Percentiles rank a stretch among this genome's conserved stretches.
These are phyloP conservation scores for Aureoboletus auriporus DNA, from an alignment of 768 basidiomycete species.

Conservation along the genomic window DNA sequence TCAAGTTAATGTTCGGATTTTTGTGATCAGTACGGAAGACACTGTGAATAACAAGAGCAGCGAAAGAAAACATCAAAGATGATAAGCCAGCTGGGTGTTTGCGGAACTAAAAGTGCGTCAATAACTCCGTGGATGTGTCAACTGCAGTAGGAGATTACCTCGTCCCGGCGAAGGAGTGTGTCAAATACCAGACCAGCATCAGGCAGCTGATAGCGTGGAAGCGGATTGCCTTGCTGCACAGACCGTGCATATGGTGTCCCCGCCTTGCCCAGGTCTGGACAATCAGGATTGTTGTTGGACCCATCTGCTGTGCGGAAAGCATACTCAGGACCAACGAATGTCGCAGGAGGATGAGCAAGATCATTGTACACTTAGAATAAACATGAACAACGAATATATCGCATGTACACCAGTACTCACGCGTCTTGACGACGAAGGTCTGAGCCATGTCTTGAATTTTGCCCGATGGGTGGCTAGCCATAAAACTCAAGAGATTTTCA, in stretches of 20 bases:
- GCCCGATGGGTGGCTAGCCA: constrained; percentile 56
- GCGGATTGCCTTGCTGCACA: constrained; percentile 64
- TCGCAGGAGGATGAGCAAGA: constrained; percentile 72
- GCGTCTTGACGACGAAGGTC: constrained; percentile 41
- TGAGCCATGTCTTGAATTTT: constrained; percentile 36
- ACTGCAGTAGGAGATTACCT: constrained; percentile 38
- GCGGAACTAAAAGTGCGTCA: constrained; percentile 47
- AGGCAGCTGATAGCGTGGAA: constrained; percentile 66
- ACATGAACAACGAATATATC: neutral
- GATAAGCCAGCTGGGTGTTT: constrained; percentile 79
- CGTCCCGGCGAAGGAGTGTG: constrained; percentile 67
- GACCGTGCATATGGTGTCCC: constrained; percentile 79
- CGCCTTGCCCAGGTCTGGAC: constrained; percentile 74
- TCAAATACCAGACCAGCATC: constrained; percentile 82
- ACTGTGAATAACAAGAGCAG: constrained; percentile 80
- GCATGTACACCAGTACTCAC: constrained; percentile 39
- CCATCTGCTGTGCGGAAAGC: constrained; percentile 77
- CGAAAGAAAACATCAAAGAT: constrained; percentile 77
- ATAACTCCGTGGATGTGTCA: neutral
- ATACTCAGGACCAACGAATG: constrained; percentile 58
- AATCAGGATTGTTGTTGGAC: constrained; percentile 64
- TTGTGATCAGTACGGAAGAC: constrained; percentile 80
- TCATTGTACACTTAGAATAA: constrained; percentile 67
- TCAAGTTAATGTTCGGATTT: constrained; percentile 70
- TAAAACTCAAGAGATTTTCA: constrained; percentile 62